These are phyloP conservation scores for Colletotrichum endophyticum DNA, from an alignment of 2,329 filamentous ascomycete genomes.

Conservation along the genomic window DNA sequence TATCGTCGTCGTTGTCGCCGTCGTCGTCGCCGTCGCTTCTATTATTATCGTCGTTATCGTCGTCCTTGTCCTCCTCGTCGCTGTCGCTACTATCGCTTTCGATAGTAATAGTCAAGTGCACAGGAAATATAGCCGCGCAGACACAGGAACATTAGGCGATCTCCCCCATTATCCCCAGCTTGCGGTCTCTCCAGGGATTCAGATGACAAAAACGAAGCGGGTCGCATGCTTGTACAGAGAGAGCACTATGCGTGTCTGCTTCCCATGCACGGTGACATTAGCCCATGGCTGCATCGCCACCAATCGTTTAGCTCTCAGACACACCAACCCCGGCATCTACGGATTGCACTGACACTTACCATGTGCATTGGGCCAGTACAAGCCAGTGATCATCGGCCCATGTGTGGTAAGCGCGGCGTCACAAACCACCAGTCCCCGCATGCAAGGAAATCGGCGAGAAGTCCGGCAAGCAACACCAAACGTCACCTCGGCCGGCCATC, in stretches of 20 bases:
- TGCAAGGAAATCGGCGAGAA: not conserved
- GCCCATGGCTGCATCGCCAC: not conserved
- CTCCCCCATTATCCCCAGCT: not conserved
- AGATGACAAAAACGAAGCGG: not conserved
- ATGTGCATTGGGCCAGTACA: not conserved
- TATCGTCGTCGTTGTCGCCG: too few species aligned
- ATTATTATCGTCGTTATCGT: too few species aligned
- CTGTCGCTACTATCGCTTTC: too few species aligned
- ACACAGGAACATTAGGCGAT: too few species aligned
- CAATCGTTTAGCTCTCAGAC: not conserved
- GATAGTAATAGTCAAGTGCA: too few species aligned
- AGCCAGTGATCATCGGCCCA: not conserved
- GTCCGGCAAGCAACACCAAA: not conserved
- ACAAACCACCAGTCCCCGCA: not conserved
- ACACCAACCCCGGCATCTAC: not conserved
- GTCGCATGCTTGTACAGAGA: not conserved
- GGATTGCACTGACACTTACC: not conserved
- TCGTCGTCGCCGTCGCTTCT: too few species aligned
- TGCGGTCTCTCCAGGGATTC: not conserved
- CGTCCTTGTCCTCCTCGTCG: too few species aligned
- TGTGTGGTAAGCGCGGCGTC: not conserved
- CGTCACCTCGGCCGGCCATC: constrained; percentile 2
- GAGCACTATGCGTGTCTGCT: not conserved
- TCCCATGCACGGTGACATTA: not conserved
- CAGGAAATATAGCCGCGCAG: too few species aligned